A percentile compares a stretch with the other conserved stretches of the same genome.
phyloP scores from a whole-genome alignment of 257 asterid species.

The Prunella vulgaris region DNA sequence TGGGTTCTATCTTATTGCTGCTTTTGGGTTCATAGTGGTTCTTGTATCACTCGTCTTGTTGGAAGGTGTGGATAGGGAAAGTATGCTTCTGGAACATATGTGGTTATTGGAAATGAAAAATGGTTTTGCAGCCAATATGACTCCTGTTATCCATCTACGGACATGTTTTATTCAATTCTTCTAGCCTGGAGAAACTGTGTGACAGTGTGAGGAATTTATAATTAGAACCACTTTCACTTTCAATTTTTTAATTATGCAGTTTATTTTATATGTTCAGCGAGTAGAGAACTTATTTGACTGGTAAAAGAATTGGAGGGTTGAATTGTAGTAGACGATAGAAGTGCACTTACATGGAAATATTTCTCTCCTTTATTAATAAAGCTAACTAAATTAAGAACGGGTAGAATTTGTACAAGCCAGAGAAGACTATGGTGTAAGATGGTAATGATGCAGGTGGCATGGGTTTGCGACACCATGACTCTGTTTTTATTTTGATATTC shows the following conservation, averaged over 20 bases:
- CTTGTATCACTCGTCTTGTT: neutral
- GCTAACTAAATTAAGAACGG: too few species aligned
- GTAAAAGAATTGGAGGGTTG: too few species aligned
- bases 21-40: neutral
- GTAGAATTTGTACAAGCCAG: too few species aligned
- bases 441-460: neutral
- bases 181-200: neutral
- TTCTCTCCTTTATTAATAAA: too few species aligned
- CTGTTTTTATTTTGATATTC: neutral
- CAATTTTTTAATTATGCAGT: neutral
- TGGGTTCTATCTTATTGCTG: neutral
- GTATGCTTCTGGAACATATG: neutral
- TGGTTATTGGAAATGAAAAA: neutral
- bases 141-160: conserved; percentile 2
- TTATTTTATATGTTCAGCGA: too few species aligned
- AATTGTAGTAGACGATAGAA: too few species aligned
- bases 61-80: neutral
- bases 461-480: neutral
- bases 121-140: neutral
- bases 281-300: too few species aligned
- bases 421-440: neutral
- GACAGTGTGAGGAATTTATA: neutral
- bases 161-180: conserved; percentile 9
- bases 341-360: too few species aligned
- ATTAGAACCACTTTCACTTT: neutral